Evolutionary conservation across 1,139 yeast species (phyloP), one percentile per base, ranked within the genome.

Genomic region (Petasospora fabianii): DNA sequence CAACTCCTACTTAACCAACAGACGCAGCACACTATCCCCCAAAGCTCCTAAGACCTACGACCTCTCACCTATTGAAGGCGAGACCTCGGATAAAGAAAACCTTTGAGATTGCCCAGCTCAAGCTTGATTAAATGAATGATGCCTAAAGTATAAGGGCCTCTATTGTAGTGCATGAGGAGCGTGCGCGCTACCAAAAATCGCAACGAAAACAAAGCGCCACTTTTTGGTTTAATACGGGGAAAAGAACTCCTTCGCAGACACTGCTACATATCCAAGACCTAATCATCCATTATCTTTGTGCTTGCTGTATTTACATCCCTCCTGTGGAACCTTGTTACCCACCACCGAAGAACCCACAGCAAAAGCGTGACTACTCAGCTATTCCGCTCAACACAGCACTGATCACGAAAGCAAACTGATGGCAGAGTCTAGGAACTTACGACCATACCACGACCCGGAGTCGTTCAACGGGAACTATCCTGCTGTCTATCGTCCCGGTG

Each of bases 401-500:
- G n/a, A n/a, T n/a, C n/a, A n/a, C n/a, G 31, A 32, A 27, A 27
- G 8, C 36, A 12, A 13, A 19, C 13, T 18, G 13, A 40, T 40
- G 43, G n/a, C 36, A 6, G 43, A 40, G 10, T n/a, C 35, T 4
- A 35, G 19, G 37, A 33, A 17, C 16, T 34, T 75, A 43, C 73
- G 95, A 60, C 95, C 95, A 4, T 84, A 84, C 59, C 80, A 81
- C 56, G 80, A 82, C 58, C 76, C 84, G 28, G 83, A 74, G 31
- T 67, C 83, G 2, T 84, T 84, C 61, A 71, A 80, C 56, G 79
- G 81, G 2, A 85, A 84, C 8, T 77, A 80, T 51, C 68, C 77
- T 26, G 84, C 80, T 17, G 69, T 77, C 7, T 79, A 67, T 52
- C 70, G 72, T 46, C 80, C 82, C 2, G 83, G 82, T 0, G 66